Evolutionary conservation across 208 protist genomes (phyloP).

Genomic region (Entamoeba moshkovskii): DNA sequence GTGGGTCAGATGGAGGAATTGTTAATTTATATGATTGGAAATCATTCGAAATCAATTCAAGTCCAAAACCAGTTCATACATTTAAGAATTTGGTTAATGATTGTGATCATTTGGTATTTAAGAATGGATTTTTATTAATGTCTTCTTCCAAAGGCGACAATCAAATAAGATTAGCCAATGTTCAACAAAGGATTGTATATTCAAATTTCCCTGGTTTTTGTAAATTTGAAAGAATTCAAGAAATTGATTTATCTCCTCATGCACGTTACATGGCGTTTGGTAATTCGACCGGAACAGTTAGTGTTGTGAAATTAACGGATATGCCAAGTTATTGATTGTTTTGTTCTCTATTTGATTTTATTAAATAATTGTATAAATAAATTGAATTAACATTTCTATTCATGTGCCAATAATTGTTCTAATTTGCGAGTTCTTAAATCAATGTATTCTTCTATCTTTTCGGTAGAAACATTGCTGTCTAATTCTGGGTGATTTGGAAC

Average conservation of each 20-base stretch:
- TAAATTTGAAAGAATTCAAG: not conserved
- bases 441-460: not conserved
- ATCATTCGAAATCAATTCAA: not conserved
- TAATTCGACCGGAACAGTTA: not conserved
- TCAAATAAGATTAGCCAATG: not conserved
- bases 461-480: not conserved
- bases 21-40: not conserved
- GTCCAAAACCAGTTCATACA: not conserved
- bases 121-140: not conserved
- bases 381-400: not conserved
- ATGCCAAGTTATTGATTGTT: too few relatives aligned
- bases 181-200: not conserved
- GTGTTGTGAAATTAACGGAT: too few relatives aligned
- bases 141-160: not conserved
- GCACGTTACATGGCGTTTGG: not conserved
- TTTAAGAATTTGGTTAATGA: not conserved
- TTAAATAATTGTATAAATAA: too few relatives aligned
- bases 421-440: not conserved
- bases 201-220: not conserved
- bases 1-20: not conserved
- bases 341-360: too few relatives aligned
- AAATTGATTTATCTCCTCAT: not conserved
- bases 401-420: not conserved
- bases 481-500: not conserved
- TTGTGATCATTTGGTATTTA: not conserved